A percentile compares a stretch with the other conserved stretches of the same genome.
These are phyloP conservation scores for Camellia japonica DNA, from an alignment of 148 eudicot species.

Conservation along the genomic window DNA sequence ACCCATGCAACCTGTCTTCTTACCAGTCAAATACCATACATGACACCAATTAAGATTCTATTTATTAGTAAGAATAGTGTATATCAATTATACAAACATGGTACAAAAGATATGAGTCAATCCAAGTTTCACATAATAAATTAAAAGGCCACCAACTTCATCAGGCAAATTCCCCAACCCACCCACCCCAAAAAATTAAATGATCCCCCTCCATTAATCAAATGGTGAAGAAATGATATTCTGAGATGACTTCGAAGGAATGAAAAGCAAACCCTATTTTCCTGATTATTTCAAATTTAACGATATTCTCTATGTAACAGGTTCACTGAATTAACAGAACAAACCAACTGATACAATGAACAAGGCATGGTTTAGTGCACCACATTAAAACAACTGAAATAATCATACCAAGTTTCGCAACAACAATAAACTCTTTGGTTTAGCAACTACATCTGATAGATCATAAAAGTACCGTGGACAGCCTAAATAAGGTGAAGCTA, in stretches of 20 bases:
- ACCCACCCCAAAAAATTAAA: background rate
- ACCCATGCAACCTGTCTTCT: background rate
- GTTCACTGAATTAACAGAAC: background rate
- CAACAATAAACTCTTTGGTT: background rate
- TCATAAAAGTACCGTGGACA: no score
- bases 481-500: background rate
- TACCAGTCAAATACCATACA: background rate
- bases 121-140: background rate
- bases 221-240: background rate
- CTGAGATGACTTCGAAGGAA: background rate
- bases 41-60: background rate
- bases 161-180: background rate
- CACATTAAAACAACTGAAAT: no score
- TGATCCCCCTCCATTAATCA: background rate
- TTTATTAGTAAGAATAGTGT: background rate
- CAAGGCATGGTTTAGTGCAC: conserved; percentile 1
- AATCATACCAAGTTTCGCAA: background rate
- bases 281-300: background rate
- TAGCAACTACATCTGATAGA: background rate
- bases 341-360: background rate
- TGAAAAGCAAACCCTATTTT: background rate
- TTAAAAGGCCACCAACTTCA: background rate
- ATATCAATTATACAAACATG: background rate
- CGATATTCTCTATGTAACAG: background rate
- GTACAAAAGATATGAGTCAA: background rate